These are phyloP conservation scores for Arachis hypogaea DNA, from an alignment of 306 rosid genomes.

Conservation along the genomic window DNA sequence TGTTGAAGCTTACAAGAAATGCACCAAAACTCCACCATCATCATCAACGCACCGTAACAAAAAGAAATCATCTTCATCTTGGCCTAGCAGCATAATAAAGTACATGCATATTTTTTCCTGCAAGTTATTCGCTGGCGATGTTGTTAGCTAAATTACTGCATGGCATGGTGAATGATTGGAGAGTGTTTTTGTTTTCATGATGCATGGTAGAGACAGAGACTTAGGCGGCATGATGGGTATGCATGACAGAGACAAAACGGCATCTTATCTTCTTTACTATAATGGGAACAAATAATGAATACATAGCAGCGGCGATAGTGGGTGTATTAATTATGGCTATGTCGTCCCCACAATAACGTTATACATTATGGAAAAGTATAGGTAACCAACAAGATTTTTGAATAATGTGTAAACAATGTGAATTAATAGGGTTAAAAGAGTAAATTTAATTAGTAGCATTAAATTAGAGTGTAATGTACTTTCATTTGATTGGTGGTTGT, in stretches of 20 bases:
- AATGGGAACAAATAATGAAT: slow-evolving; percentile 21
- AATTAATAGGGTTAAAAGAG: too few species aligned
- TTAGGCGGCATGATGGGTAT: too few species aligned
- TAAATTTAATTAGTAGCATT: too few species aligned
- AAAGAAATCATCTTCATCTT: not conserved
- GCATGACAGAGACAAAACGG: not conserved
- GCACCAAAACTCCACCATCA: slow-evolving; percentile 40
- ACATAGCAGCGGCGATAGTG: slow-evolving; percentile 10
- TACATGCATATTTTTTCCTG: slow-evolving; percentile 37
- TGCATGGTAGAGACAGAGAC: too few species aligned
- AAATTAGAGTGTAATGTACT: too few species aligned
- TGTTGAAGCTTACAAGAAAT: slow-evolving; percentile 48
- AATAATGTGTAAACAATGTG: too few species aligned
- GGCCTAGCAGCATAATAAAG: slow-evolving; percentile 24
- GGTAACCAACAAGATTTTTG: too few species aligned
- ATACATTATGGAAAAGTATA: too few species aligned
- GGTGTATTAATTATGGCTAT: slow-evolving; percentile 12
- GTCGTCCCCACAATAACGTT: slow-evolving; percentile 30
- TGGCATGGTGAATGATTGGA: too few species aligned
- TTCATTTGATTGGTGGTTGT: too few species aligned
- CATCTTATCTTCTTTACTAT: not conserved
- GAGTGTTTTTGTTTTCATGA: too few species aligned
- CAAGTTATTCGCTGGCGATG: slow-evolving; percentile 19
- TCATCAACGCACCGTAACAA: not conserved
- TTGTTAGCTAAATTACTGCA: not conserved